Evolutionary conservation across 768 basidiomycete species (phyloP).

Genomic region (Lactarius quietus): DNA sequence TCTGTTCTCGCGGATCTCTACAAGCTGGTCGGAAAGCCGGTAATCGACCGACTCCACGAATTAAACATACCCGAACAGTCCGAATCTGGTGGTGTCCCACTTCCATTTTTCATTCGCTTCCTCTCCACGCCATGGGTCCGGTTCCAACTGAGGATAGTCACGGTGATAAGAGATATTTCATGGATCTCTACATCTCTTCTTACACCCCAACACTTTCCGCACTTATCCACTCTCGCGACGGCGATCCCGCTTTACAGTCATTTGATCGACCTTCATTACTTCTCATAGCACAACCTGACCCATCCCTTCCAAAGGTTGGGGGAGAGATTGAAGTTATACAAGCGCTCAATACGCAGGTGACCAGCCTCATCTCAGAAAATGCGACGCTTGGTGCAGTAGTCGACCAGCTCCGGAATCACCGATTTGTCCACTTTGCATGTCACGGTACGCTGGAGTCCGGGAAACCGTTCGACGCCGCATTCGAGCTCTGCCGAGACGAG

Average conservation of each 20-base stretch:
- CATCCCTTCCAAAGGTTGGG: background rate
- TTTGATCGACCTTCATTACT: background rate
- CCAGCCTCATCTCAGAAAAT: background rate
- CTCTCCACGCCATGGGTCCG: background rate
- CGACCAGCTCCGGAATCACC: background rate
- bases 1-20: background rate
- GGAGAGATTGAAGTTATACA: background rate
- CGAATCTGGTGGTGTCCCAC: background rate
- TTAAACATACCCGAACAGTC: background rate
- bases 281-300: background rate
- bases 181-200: background rate
- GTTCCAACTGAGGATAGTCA: background rate
- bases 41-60: background rate
- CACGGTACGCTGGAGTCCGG: background rate
- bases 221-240: background rate
- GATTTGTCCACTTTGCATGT: background rate
- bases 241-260: background rate
- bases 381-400: background rate
- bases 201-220: background rate
- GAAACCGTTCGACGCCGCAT: background rate
- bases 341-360: background rate
- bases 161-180: background rate
- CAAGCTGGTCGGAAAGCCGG: background rate
- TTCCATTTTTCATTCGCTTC: background rate
- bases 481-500: background rate